These are phyloP conservation scores for Trapa bicornis DNA, from an alignment of 345 rosid species.

Conservation along the genomic window DNA sequence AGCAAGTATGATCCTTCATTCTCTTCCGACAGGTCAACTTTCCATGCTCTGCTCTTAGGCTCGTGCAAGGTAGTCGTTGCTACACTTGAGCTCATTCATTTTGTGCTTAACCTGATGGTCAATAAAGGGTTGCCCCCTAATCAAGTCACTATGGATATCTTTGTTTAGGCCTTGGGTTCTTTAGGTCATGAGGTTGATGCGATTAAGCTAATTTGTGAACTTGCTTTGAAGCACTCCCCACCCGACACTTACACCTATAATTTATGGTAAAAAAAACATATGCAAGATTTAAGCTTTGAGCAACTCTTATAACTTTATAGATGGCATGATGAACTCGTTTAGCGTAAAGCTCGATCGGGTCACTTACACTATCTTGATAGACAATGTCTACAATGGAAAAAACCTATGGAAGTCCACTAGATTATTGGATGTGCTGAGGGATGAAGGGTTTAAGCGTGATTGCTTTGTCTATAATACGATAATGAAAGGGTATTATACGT, in stretches of 20 bases:
- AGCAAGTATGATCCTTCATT: conserved; percentile 37
- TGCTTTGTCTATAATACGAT: conserved; percentile 71
- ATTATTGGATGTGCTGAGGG: conserved; percentile 30
- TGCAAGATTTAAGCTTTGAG: conserved; percentile 45
- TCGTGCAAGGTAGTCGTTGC: conserved; percentile 35
- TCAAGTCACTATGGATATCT: conserved; percentile 50
- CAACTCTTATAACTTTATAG: conserved; percentile 42
- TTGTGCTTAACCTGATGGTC: conserved; percentile 58
- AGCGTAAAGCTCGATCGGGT: conserved; percentile 51
- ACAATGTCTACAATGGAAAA: conserved; percentile 70
- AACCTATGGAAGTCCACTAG: conserved; percentile 58
- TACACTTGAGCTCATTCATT: conserved; percentile 34
- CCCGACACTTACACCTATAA: conserved; percentile 70
- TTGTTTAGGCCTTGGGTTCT: conserved; percentile 49
- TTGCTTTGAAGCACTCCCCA: conserved; percentile 40
- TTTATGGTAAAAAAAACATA: conserved; percentile 51
- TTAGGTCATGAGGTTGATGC: conserved; percentile 50
- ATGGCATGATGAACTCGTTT: conserved; percentile 33
- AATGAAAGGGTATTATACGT: conserved; percentile 74
- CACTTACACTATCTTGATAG: conserved; percentile 79
- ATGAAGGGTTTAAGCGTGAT: conserved; percentile 69
- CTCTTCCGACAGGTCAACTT: conserved; percentile 57
- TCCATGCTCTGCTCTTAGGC: conserved; percentile 45
- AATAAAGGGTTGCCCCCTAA: conserved; percentile 34
- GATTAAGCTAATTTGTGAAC: conserved; percentile 42